phyloP scores from a whole-genome alignment of 2,329 filamentous ascomycete species.

The Monosporascus sp. region DNA sequence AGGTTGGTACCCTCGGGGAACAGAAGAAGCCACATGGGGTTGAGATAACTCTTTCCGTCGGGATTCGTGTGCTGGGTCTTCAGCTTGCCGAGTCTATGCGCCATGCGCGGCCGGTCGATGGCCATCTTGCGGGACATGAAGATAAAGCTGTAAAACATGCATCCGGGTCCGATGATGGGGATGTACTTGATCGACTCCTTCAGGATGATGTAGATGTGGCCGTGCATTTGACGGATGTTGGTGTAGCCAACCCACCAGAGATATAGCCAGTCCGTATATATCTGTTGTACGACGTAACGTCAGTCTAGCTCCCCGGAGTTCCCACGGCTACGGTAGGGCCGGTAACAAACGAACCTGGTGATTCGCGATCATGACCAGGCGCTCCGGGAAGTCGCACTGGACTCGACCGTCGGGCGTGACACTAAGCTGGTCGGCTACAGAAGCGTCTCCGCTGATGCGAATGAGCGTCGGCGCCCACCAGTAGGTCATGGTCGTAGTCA shows the following conservation, averaged over 20 bases:
- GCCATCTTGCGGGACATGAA: slow-evolving; percentile 90
- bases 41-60: slow-evolving; percentile 48
- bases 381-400: slow-evolving; percentile 74
- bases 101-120: slow-evolving; percentile 69
- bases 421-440: slow-evolving; percentile 69
- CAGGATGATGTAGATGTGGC: slow-evolving; percentile 83
- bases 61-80: slow-evolving; percentile 52
- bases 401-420: slow-evolving; percentile 67
- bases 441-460: slow-evolving; percentile 76
- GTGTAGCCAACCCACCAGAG: slow-evolving; percentile 93
- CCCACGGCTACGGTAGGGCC: not conserved
- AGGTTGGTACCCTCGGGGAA: slow-evolving; percentile 87
- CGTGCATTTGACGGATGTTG: slow-evolving; percentile 68
- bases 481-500: slow-evolving; percentile 74
- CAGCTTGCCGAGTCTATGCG: slow-evolving; percentile 66
- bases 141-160: slow-evolving; percentile 85
- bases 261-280: slow-evolving; percentile 90
- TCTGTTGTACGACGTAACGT: slow-evolving; percentile 34
- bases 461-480: slow-evolving; percentile 84
- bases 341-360: slow-evolving; percentile 56
- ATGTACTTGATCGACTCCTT: slow-evolving; percentile 83
- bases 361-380: slow-evolving; percentile 79
- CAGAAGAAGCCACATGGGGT: slow-evolving; percentile 86
- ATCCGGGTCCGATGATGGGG: slow-evolving; percentile 73
- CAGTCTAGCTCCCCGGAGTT: slow-evolving; percentile 7